These are phyloP conservation scores for Tylopilus vinaceipallidus DNA, from an alignment of 768 basidiomycete genomes.

Conservation along the genomic window DNA sequence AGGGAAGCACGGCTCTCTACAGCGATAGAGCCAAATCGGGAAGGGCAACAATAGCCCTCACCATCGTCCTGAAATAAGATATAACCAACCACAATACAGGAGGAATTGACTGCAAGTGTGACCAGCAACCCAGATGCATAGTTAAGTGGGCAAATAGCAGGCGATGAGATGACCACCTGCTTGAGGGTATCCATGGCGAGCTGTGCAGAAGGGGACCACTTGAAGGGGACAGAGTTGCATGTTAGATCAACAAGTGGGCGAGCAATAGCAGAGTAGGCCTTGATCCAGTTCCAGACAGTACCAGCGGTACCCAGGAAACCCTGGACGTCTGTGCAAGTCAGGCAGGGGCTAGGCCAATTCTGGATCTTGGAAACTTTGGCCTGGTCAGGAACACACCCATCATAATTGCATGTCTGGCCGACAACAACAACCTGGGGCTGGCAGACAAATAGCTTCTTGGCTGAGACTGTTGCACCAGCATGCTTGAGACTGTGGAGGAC, in stretches of 20 bases:
- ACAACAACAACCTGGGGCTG: not conserved
- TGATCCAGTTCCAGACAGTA: slow-evolving; percentile 30
- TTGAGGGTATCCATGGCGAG: not conserved
- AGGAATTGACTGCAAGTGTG: slow-evolving; percentile 26
- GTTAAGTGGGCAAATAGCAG: too few species aligned
- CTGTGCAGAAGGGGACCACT: slow-evolving; percentile 4
- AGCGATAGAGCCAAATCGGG: slow-evolving; percentile 40
- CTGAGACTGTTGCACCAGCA: slow-evolving; percentile 38
- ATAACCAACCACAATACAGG: slow-evolving; percentile 35
- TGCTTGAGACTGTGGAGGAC: slow-evolving; percentile 26
- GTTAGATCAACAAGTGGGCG: slow-evolving; percentile 29
- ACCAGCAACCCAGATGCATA: slow-evolving; percentile 6
- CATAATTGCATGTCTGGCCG: slow-evolving; percentile 7
- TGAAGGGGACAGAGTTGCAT: slow-evolving; percentile 20
- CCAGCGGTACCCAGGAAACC: slow-evolving; percentile 32
- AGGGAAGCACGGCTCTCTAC: too few species aligned
- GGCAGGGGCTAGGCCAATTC: slow-evolving; percentile 33
- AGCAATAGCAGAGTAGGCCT: slow-evolving; percentile 23
- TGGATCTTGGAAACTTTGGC: slow-evolving; percentile 25
- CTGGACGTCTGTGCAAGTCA: slow-evolving; percentile 13
- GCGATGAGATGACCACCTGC: too few species aligned
- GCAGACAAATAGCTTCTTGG: slow-evolving; percentile 35
- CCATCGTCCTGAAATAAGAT: slow-evolving; percentile 28
- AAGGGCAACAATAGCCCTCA: slow-evolving; percentile 18
- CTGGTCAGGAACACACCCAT: slow-evolving; percentile 33